Base-by-base conservation (phyloP, 768 basidiomycete species). In the Royoungia palumana region DNA sequence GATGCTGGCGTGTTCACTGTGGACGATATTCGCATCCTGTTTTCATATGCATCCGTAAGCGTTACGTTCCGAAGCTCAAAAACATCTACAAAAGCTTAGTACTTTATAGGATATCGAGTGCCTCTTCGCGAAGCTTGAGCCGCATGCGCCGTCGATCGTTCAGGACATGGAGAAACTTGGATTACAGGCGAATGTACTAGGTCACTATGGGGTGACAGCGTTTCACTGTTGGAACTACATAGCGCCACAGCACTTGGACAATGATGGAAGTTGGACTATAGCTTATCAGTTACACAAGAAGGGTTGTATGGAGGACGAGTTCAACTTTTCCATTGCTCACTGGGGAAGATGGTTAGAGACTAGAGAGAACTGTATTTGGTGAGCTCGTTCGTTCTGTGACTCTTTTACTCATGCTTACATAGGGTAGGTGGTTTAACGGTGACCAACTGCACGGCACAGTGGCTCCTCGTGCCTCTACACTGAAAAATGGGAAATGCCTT, bases 221-320 rank as follows among this genome's bases (percentile, higher is more conserved):
- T 57, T 28, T 24, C 50, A 56, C 8, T 51, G 54, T 14, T 57
- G 54, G 45, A 56, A 57, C 21, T 49, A 57, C 5, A n/a, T 57
- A 0, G 47, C 32, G 0, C 49, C 37, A 2, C 40, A 47, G 12
- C 52, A 50, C 14, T 34, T 41, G 0, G 47, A 53, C 40, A 20
- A 36, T 9, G 48, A 53, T 16, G 35, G 10, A 2, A 16, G 44
- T 6, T 57, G 47, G 44, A 57, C 50, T 0, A 14, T 57, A 2
- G 35, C 49, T 0, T 57, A 57, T 21, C 53, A 57, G 10, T 4
- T 57, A 13, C 20, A 21, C 16, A 57, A 57, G 38, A 5, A 19
- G 0, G 44, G 36, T 4, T 57, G 49, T 24, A 0, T 25, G 2
- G 6, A 0, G 0, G 46, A 56, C 9, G 35, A 56, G 16, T 56